Conservation (phyloP, 2,329 filamentous ascomycete genomes). For the Cytospora chrysosperma region DNA sequence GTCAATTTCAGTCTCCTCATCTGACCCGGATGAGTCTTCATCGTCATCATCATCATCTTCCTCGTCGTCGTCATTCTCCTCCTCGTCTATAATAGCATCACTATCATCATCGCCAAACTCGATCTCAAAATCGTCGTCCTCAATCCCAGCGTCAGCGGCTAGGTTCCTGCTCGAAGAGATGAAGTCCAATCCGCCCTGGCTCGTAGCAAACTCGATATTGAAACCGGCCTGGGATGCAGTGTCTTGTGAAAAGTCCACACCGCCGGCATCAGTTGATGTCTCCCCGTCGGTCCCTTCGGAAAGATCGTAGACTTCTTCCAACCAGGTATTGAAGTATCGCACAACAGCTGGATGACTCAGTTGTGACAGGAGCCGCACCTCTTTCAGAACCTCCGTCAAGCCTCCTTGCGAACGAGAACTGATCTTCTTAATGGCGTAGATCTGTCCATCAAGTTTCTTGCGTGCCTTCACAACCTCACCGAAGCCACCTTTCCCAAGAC, state of each 20-base stretch:
- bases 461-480: slow-evolving; percentile 94
- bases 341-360: slow-evolving; percentile 86
- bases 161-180: slow-evolving; percentile 83
- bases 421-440: slow-evolving; percentile 97
- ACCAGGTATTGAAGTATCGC: slow-evolving; percentile 93
- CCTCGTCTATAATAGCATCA: slow-evolving; percentile 38
- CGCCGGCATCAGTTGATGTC: slow-evolving; percentile 47
- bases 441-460: slow-evolving; percentile 88
- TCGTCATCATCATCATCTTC: slow-evolving; percentile 42
- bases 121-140: slow-evolving; percentile 60
- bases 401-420: slow-evolving; percentile 76
- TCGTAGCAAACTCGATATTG: slow-evolving; percentile 63
- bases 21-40: slow-evolving; percentile 31
- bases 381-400: slow-evolving; percentile 78
- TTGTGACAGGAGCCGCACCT: slow-evolving; percentile 86
- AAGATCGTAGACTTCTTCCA: slow-evolving; percentile 66
- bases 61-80: slow-evolving; percentile 42
- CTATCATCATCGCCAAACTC: slow-evolving; percentile 67
- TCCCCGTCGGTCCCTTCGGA: slow-evolving; percentile 55
- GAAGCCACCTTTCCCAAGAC: slow-evolving; percentile 90
- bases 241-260: slow-evolving; percentile 39
- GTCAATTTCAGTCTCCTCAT: slow-evolving; percentile 39
- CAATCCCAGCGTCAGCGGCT: slow-evolving; percentile 67
- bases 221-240: slow-evolving; percentile 39
- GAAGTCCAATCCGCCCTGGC: slow-evolving; percentile 83